Percentiles rank a stretch among this genome's conserved stretches.
Evolutionary conservation across 805 yeast species (phyloP).

Genomic region (Maudiozyma serrabonitensis): DNA sequence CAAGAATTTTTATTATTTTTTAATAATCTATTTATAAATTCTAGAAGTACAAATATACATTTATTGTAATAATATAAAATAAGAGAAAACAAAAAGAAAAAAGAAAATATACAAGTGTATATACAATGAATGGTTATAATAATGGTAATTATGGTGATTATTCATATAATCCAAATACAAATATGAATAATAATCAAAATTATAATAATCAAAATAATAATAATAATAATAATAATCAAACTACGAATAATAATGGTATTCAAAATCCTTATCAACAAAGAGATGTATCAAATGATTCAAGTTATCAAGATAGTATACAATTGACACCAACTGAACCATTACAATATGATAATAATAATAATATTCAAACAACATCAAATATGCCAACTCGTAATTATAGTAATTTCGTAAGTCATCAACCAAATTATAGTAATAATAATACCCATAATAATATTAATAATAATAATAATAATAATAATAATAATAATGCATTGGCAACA

Average conservation of each 20-base stretch:
- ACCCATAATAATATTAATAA: too few species aligned
- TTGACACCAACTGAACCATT: slow-evolving; percentile 5
- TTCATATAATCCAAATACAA: background rate
- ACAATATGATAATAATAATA: background rate
- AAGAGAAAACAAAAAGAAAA: background rate
- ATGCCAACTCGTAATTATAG: slow-evolving; percentile 6
- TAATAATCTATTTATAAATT: too few species aligned
- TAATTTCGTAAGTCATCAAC: slow-evolving; percentile 14
- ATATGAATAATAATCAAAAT: background rate
- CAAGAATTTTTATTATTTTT: too few species aligned
- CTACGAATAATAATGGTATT: background rate
- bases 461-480: background rate
- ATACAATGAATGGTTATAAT: background rate
- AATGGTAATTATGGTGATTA: background rate
- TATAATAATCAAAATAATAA: too few species aligned
- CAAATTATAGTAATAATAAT: slow-evolving; percentile 9
- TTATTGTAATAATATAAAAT: too few species aligned
- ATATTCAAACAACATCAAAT: background rate
- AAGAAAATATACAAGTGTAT: background rate
- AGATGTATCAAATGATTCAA: background rate
- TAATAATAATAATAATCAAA: background rate
- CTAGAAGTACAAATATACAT: too few species aligned
- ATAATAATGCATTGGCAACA: slow-evolving; percentile 10
- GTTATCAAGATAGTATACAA: background rate
- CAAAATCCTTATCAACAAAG: background rate